phyloP scores from a whole-genome alignment of 768 basidiomycete species.

The Solioccasus polychromus region DNA sequence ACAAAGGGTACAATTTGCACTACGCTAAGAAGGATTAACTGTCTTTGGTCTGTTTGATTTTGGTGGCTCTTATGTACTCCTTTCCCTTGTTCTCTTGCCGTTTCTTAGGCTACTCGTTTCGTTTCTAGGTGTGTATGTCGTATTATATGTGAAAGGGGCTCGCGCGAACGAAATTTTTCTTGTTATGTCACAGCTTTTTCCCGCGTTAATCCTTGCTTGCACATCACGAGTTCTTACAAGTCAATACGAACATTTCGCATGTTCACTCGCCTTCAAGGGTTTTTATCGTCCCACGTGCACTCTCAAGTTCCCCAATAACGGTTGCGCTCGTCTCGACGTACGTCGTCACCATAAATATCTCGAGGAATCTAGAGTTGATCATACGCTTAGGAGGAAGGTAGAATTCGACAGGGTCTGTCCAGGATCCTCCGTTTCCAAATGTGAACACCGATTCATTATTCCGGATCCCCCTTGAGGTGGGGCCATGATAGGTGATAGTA shows the following conservation, averaged over 20 bases:
- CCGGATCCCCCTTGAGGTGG: too few relatives aligned
- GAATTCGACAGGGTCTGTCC: conserved; percentile 18
- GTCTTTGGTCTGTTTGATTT: not conserved
- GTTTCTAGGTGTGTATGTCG: too few relatives aligned
- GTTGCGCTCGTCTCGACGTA: conserved; percentile 22
- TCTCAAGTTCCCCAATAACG: not conserved
- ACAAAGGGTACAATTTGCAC: conserved; percentile 2
- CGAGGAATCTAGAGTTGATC: conserved; percentile 21
- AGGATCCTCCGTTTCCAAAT: conserved; percentile 20
- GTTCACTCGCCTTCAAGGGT: conserved; percentile 5
- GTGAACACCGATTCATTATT: conserved; percentile 20
- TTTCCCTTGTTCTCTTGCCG: too few relatives aligned
- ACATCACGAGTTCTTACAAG: conserved; percentile 8
- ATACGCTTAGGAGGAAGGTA: conserved; percentile 1
- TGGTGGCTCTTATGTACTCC: too few relatives aligned
- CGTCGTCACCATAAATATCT: conserved; percentile 17
- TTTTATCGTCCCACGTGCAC: conserved; percentile 1
- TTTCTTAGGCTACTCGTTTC: too few relatives aligned
- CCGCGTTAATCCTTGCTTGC: too few relatives aligned
- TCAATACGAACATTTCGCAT: conserved; percentile 21
- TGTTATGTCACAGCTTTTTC: too few relatives aligned
- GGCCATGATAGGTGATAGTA: too few relatives aligned
- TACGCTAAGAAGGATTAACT: not conserved
- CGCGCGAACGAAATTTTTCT: too few relatives aligned
- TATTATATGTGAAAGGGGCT: too few relatives aligned